Percentiles rank a stretch among this genome's conserved stretches.
Conservation (phyloP, 805 yeast species). For the Wickerhamomyces strasburgensis region DNA sequence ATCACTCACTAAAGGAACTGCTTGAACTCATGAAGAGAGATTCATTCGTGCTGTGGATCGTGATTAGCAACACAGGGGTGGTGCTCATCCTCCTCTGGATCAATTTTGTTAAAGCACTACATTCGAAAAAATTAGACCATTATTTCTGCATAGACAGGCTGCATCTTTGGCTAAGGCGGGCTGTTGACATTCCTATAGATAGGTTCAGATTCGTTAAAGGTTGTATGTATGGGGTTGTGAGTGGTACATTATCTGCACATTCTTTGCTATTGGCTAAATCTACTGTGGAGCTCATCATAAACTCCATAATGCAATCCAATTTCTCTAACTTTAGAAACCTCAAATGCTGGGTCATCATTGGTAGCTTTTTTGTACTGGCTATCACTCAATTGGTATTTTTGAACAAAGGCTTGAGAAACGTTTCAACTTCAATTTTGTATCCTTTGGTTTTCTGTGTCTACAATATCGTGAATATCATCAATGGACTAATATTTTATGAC, state of each 20-base stretch:
- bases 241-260: constrained; percentile 82
- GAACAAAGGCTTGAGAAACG: constrained; percentile 64
- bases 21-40: constrained; percentile 35
- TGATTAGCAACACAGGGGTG: constrained; percentile 30
- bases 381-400: constrained; percentile 67
- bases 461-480: constrained; percentile 63
- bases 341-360: constrained; percentile 46
- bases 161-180: constrained; percentile 2
- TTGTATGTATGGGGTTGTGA: constrained; percentile 54
- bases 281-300: constrained; percentile 62
- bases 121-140: not conserved
- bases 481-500: constrained; percentile 55
- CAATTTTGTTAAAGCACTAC: constrained; percentile 12
- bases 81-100: constrained; percentile 27
- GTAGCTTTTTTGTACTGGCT: constrained; percentile 56
- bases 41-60: constrained; percentile 57
- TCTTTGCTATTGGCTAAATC: constrained; percentile 83
- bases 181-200: constrained; percentile 6
- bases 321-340: constrained; percentile 35
- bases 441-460: constrained; percentile 84
- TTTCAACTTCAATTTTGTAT: constrained; percentile 73
- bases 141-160: not conserved
- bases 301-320: constrained; percentile 32
- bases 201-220: constrained; percentile 43
- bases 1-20: constrained; percentile 44